Evolutionary conservation across 768 basidiomycete species (phyloP), one percentile per base, ranked within the genome.

Genomic region (Rhizopogon salebrosus): DNA sequence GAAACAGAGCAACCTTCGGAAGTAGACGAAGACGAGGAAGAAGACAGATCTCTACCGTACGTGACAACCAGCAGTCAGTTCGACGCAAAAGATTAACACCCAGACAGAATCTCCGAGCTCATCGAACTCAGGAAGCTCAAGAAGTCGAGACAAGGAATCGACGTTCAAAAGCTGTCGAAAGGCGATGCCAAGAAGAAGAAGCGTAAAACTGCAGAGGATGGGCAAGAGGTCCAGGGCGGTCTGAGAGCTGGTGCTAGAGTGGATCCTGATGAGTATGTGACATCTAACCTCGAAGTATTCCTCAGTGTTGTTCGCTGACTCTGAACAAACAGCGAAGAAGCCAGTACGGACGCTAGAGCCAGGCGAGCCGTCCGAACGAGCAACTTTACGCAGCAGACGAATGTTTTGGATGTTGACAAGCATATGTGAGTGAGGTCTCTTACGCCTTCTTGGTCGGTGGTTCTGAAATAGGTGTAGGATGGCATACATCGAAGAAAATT

Each of bases 371-470:
- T 95, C 2, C 76, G 92, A 37, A 74, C 83, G 20, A 95, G 91
- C 70, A 97, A 97, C 71, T 98, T 99, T 65, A 99, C 97, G 0
- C 92, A 95, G 57, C 95, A 98, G 71, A 99, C 95, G 4, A 95
- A 97, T 65, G 83, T 85, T 1, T 78, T 98, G 20, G 95, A 98
- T 64, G 94, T 97, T 23, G 95, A 99, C 73, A 98, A 98, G 64
- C 97, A 98, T 63, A 98, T 98, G 95, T 94, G 53, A 48, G 90
- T 73, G 23, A 20, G 24, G 7, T n/a, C 34, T 36, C 18, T 29
- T 6, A 24, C 26, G 29, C 35, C n/a, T 20, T 18, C 13, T 48
- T 11, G 14, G 26, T 31, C 1, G 2, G 6, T 13, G 9, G 22
- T 14, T 51, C 43, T 53, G 18, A 35, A 27, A 26, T 34, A 18